Conservation (phyloP, 495 filamentous ascomycete genomes). For the Aspergillus biplanus region DNA sequence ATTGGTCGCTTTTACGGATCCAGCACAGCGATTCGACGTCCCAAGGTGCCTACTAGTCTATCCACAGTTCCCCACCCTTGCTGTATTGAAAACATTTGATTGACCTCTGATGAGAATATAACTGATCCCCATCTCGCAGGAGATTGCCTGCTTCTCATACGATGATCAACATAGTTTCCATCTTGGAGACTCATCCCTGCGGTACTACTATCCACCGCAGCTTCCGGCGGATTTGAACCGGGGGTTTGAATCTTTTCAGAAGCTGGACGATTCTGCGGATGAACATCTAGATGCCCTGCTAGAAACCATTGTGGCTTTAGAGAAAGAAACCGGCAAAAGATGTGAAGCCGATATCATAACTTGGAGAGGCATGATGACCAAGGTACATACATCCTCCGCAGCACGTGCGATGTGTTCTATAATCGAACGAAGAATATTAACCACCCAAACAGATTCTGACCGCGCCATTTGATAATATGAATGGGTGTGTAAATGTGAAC, state of each 20-base stretch:
- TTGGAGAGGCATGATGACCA: slow-evolving; percentile 99
- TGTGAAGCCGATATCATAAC: slow-evolving; percentile 83
- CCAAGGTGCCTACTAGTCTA: slow-evolving; percentile 54
- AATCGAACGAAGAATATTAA: not conserved
- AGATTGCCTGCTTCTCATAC: slow-evolving; percentile 90
- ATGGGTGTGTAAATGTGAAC: slow-evolving; percentile 60
- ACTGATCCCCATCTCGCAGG: slow-evolving; percentile 46
- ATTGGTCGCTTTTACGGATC: slow-evolving; percentile 61
- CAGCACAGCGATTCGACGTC: slow-evolving; percentile 67
- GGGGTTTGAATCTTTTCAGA: slow-evolving; percentile 82
- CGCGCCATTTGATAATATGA: slow-evolving; percentile 76
- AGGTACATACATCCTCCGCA: slow-evolving; percentile 59
- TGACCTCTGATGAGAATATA: not conserved
- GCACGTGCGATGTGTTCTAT: not conserved
- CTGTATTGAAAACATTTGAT: no score
- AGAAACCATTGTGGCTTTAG: slow-evolving; percentile 70
- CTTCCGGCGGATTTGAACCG: slow-evolving; percentile 71
- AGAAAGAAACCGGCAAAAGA: slow-evolving; percentile 65
- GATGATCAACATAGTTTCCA: slow-evolving; percentile 78
- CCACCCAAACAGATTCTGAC: slow-evolving; percentile 70
- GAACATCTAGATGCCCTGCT: slow-evolving; percentile 88
- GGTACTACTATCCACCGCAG: slow-evolving; percentile 83
- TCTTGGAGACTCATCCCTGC: slow-evolving; percentile 74
- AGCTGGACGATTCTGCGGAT: slow-evolving; percentile 79
- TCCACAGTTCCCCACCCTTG: no score